Percentiles rank a stretch among this genome's conserved stretches.
These are phyloP conservation scores for Bassia scoparia DNA, from an alignment of 148 eudicot species.

Conservation along the genomic window DNA sequence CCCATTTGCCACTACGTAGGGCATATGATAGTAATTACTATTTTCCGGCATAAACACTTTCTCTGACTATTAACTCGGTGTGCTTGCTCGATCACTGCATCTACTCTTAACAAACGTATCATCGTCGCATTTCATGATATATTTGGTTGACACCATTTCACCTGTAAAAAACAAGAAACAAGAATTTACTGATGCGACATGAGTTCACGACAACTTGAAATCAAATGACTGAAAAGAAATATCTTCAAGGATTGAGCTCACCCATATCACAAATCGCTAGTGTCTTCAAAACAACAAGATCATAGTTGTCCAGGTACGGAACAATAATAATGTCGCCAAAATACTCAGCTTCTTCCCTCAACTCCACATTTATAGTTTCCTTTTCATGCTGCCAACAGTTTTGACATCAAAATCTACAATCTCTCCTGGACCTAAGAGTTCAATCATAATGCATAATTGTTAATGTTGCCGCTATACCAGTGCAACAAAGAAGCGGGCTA, in stretches of 20 bases:
- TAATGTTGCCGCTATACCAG: conserved; percentile 41
- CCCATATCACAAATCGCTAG: conserved; percentile 90
- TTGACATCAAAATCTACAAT: conserved; percentile 1
- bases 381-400: conserved; percentile 57
- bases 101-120: conserved; percentile 86
- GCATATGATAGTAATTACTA: no score
- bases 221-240: background rate
- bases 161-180: conserved; percentile 36
- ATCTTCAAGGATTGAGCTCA: conserved; percentile 35
- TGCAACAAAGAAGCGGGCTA: conserved; percentile 79
- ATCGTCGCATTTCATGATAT: conserved; percentile 92
- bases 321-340: conserved; percentile 73
- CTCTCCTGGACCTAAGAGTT: background rate
- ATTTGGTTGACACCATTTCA: conserved; percentile 53
- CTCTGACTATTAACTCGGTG: conserved; percentile 30
- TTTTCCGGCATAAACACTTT: conserved; percentile 72
- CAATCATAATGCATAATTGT: background rate
- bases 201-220: background rate
- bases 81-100: conserved; percentile 67
- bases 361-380: no score
- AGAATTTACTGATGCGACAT: background rate
- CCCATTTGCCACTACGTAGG: no score
- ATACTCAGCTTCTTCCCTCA: no score
- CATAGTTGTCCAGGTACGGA: conserved; percentile 79
- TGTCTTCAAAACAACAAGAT: conserved; percentile 90